phyloP scores from a whole-genome alignment of 2,329 filamentous ascomycete species.

The Colletotrichum graminicola region DNA sequence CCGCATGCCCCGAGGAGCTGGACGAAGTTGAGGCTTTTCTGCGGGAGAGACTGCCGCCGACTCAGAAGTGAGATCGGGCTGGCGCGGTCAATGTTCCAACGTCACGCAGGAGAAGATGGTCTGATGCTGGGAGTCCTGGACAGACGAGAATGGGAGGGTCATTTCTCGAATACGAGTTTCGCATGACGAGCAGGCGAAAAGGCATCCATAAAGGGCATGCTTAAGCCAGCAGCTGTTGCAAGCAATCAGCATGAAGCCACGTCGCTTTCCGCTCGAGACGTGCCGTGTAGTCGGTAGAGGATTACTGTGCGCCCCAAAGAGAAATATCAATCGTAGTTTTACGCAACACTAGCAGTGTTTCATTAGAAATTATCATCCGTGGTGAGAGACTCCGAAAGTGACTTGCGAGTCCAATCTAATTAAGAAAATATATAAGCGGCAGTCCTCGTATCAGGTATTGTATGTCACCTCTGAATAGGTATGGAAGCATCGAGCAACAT shows the following conservation, averaged over 20 bases:
- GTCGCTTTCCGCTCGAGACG: not conserved
- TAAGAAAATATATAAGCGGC: not conserved
- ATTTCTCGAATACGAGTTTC: not conserved
- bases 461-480: not conserved
- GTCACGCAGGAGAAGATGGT: too few relatives aligned
- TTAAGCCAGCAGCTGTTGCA: not conserved
- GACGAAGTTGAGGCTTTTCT: conserved; percentile 80
- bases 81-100: not conserved
- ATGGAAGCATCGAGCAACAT: not conserved
- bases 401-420: too few relatives aligned
- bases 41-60: conserved; percentile 58
- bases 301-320: not conserved
- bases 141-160: not conserved
- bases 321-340: not conserved
- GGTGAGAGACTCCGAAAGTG: not conserved
- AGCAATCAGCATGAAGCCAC: not conserved
- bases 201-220: too few relatives aligned
- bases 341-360: not conserved
- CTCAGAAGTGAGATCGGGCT: conserved; percentile 42
- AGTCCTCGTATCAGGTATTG: not conserved
- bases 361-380: not conserved
- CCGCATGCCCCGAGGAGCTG: conserved; percentile 81
- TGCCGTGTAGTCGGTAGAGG: not conserved
- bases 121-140: not conserved
- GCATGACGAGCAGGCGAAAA: not conserved